Conservation (phyloP, 2,329 filamentous ascomycete genomes). For the Ceratocystis lukuohia region DNA sequence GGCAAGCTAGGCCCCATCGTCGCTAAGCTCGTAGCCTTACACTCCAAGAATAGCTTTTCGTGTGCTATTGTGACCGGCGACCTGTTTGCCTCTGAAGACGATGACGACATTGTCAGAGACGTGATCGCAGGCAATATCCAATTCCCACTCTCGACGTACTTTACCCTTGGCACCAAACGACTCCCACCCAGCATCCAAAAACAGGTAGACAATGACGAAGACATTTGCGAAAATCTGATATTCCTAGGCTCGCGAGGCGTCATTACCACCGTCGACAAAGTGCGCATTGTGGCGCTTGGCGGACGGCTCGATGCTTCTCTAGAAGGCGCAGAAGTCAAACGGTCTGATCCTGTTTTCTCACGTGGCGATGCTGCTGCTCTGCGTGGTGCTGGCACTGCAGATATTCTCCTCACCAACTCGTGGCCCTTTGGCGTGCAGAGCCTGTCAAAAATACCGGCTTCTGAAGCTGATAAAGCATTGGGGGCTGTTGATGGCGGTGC, state of each 20-base stretch:
- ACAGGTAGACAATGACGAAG: slow-evolving; percentile 58
- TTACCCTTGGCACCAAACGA: slow-evolving; percentile 61
- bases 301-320: slow-evolving; percentile 54
- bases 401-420: slow-evolving; percentile 74
- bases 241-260: slow-evolving; percentile 78
- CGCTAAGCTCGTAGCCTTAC: slow-evolving; percentile 64
- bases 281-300: slow-evolving; percentile 77
- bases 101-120: slow-evolving; percentile 46
- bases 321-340: slow-evolving; percentile 52
- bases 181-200: slow-evolving; percentile 58
- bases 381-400: slow-evolving; percentile 61
- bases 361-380: slow-evolving; percentile 63
- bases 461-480: slow-evolving; percentile 19
- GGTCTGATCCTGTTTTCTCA: slow-evolving; percentile 65
- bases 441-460: slow-evolving; percentile 49
- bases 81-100: slow-evolving; percentile 53
- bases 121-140: slow-evolving; percentile 60
- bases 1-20: slow-evolving; percentile 66
- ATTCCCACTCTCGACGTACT: slow-evolving; percentile 78
- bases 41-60: slow-evolving; percentile 76
- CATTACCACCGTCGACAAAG: slow-evolving; percentile 77
- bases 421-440: slow-evolving; percentile 67
- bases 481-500: neutral
- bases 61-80: slow-evolving; percentile 77
- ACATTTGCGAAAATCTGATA: slow-evolving; percentile 79